phyloP scores from a whole-genome alignment of 441 rosid genomes.

The Erysimum pusillum region DNA sequence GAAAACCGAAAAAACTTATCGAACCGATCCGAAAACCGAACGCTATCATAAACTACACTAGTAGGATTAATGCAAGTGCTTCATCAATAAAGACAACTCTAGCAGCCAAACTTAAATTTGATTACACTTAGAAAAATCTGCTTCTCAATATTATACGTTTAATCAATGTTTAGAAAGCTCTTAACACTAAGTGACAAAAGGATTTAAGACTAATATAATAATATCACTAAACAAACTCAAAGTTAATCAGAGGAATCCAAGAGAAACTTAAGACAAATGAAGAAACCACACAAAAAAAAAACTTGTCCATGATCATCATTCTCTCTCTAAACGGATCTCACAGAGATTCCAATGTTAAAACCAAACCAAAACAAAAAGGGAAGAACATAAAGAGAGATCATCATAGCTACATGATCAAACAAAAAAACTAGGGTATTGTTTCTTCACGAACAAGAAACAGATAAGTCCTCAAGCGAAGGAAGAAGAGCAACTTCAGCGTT shows the following conservation, averaged over 20 bases:
- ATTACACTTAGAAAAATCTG: not conserved
- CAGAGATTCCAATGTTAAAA: slow-evolving; percentile 8
- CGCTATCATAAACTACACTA: too few species aligned
- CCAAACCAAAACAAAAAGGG: not conserved
- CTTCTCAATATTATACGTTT: not conserved
- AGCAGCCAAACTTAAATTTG: not conserved
- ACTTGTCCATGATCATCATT: slow-evolving; percentile 1
- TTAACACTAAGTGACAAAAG: not conserved
- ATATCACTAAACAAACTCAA: not conserved
- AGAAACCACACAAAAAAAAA: not conserved
- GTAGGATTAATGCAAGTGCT: not conserved
- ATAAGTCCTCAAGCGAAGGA: slow-evolving; percentile 33
- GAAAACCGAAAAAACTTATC: too few species aligned
- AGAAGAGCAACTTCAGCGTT: slow-evolving; percentile 60
- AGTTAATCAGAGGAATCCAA: not conserved
- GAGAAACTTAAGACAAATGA: not conserved
- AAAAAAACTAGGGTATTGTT: not conserved
- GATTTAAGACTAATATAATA: not conserved
- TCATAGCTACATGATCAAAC: slow-evolving; percentile 12
- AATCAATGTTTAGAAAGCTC: not conserved
- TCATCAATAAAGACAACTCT: not conserved
- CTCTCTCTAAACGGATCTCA: not conserved
- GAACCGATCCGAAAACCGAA: too few species aligned
- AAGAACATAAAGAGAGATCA: not conserved
- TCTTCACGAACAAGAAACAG: slow-evolving; percentile 26